Base-by-base conservation (phyloP, 1,284 basidiomycete species). In the Pseudozyma tsukubaensis region DNA sequence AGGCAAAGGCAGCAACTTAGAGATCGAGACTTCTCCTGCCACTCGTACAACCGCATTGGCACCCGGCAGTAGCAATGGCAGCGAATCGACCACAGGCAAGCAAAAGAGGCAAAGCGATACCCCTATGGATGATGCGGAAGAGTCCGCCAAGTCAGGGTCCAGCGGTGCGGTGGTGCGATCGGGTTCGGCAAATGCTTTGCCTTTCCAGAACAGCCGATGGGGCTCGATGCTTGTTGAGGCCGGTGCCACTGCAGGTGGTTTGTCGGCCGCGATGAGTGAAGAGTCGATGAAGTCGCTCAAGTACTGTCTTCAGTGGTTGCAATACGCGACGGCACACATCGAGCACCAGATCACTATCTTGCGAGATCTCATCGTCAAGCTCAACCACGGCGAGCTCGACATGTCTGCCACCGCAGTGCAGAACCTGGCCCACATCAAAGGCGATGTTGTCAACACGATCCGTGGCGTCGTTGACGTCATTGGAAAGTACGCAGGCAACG, bases 391-490 rank as follows among this genome's bases (percentile, higher is more conserved):
- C 47, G 75, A 79, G 48, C 62, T 79, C 57, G 76, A 78, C 47
- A 55, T 83, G 45, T 59, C 76, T 8, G 61, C 57, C 9, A 62
- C 73, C 4, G 79, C 78, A 8, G 65, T 72, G 0, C 77, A 81
- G 59, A 77, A 80, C 21, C 86, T 96, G 24, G 87, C 89, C 0
- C 87, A 90, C 50, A 91, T 94, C 57, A 91, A 93, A 61, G 88
- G 88, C 36, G 93, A 95, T 77, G 90, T 96, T 32, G 91, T 95
- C 29, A 88, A 91, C 50, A 95, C 94, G 14, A 90, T 96, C 61
- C 89, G 92, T 24, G 91, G 94, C 80, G 93, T 94, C 3, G 93
- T 96, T 19, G 91, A 92, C 61, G 91, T 96, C 14, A 91, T 96
- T 11, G 91, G 89, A 60, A 91, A 90, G 72, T 94, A 95, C 76